Percentiles rank a stretch among this genome's conserved stretches.
These are phyloP conservation scores for Hysterangium stoloniferum DNA, from an alignment of 768 basidiomycete genomes.

Conservation along the genomic window DNA sequence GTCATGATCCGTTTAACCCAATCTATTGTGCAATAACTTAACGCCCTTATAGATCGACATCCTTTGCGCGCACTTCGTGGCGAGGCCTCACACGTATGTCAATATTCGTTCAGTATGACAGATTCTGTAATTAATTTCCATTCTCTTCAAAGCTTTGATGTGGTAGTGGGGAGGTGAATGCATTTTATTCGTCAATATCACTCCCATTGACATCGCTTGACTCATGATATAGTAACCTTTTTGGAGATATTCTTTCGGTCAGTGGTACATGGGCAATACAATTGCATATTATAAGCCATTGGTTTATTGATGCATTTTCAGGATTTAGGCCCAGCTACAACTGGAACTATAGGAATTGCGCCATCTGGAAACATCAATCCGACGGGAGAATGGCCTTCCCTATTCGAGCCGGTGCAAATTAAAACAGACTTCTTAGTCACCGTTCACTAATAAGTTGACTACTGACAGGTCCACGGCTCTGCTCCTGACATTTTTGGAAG, in stretches of 20 bases:
- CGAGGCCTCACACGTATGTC: constrained; percentile 34
- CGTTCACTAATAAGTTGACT: neutral
- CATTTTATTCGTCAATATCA: neutral
- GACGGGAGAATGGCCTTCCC: constrained; percentile 29
- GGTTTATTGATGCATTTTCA: too few relatives aligned
- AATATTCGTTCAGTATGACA: neutral
- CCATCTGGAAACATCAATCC: constrained; percentile 46
- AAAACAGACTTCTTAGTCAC: neutral
- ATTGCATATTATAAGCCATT: too few relatives aligned
- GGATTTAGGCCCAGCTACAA: constrained; percentile 46
- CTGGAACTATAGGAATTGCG: constrained; percentile 50
- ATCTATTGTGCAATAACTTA: neutral
- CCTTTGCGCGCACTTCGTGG: constrained; percentile 39
- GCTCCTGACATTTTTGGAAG: constrained; percentile 51
- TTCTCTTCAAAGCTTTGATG: constrained; percentile 32
- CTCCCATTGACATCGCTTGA: neutral
- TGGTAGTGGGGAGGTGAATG: constrained; percentile 38
- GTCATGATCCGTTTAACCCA: neutral
- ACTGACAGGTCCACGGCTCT: constrained; percentile 33
- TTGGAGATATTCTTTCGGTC: constrained; percentile 45
- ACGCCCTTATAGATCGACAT: constrained; percentile 32
- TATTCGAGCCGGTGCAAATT: constrained; percentile 41
- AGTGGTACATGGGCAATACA: too few relatives aligned
- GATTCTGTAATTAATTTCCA: neutral
- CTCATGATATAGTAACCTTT: constrained; percentile 28